A percentile compares a stretch with the other conserved stretches of the same genome.
These are phyloP conservation scores for Rhinocladiella mackenziei DNA, from an alignment of 2,329 filamentous ascomycete genomes.

Conservation along the genomic window DNA sequence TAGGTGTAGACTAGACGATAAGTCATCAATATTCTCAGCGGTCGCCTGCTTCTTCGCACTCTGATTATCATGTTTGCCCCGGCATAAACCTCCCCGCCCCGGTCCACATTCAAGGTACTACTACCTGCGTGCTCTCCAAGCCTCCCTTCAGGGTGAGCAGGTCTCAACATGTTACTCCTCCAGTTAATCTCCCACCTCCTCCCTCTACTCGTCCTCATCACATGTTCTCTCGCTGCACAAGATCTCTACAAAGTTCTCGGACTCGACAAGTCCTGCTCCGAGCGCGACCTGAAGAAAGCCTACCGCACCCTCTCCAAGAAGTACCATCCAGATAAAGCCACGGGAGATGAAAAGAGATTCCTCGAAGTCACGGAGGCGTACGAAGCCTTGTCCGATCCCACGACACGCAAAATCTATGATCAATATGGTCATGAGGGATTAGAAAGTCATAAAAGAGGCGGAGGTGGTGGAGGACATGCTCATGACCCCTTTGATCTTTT, in stretches of 20 bases:
- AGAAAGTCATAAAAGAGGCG: slow-evolving; percentile 72
- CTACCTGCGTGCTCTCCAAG: no score
- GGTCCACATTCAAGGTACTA: background rate
- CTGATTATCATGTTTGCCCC: background rate
- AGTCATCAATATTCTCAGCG: background rate
- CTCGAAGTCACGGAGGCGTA: slow-evolving; percentile 93
- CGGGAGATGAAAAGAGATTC: slow-evolving; percentile 80
- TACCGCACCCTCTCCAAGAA: slow-evolving; percentile 92
- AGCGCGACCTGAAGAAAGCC: slow-evolving; percentile 87
- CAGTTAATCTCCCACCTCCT: slow-evolving; percentile 19
- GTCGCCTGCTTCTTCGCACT: background rate
- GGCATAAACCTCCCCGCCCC: background rate
- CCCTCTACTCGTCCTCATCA: slow-evolving; percentile 20
- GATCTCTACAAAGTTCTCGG: slow-evolving; percentile 68
- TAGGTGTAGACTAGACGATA: background rate
- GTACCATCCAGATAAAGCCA: slow-evolving; percentile 97
- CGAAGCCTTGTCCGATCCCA: slow-evolving; percentile 76
- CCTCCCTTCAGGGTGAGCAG: slow-evolving; percentile 2
- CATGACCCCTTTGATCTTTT: slow-evolving; percentile 96
- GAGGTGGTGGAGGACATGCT: slow-evolving; percentile 53
- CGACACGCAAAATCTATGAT: slow-evolving; percentile 86
- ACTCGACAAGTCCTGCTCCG: slow-evolving; percentile 71
- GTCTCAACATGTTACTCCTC: slow-evolving; percentile 23
- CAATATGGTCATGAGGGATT: slow-evolving; percentile 89
- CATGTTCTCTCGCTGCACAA: slow-evolving; percentile 31